Evolutionary conservation across 2,329 filamentous ascomycete genomes (phyloP).

Genomic region (Colletotrichum chrysophilum): DNA sequence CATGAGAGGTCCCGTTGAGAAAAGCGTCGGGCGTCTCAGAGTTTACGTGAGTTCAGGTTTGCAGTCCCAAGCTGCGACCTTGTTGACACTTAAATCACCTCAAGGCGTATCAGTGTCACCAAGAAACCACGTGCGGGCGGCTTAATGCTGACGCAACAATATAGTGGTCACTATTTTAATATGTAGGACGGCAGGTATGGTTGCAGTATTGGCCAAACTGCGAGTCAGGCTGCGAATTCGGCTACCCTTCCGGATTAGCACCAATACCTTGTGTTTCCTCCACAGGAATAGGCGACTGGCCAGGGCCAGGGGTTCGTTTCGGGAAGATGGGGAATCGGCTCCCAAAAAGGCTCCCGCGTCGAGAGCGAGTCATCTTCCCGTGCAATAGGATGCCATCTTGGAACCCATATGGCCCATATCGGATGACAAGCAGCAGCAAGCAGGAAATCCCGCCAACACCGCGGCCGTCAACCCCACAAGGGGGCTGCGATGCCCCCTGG

Average conservation of each 20-base stretch:
- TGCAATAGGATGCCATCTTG: not conserved
- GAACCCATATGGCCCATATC: not conserved
- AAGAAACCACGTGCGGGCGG: not conserved
- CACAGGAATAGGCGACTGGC: not conserved
- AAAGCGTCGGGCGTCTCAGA: not conserved
- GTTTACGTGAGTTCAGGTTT: not conserved
- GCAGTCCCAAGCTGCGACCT: not conserved
- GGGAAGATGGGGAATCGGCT: not conserved
- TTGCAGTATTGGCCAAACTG: not conserved
- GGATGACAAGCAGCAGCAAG: conserved; percentile 8
- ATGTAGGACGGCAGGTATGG: not conserved
- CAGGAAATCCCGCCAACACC: not conserved
- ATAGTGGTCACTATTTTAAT: conserved; percentile 9
- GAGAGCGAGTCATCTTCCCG: not conserved
- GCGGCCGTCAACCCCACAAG: not conserved
- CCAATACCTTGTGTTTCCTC: not conserved
- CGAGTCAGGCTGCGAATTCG: conserved; percentile 4
- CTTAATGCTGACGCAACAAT: not conserved
- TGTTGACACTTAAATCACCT: not conserved
- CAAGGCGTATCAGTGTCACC: not conserved
- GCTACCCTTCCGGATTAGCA: conserved; percentile 4
- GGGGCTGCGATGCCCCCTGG: not conserved
- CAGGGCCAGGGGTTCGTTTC: conserved; percentile 17
- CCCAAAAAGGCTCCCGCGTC: not conserved
- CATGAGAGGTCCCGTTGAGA: not conserved